These are phyloP conservation scores for Colletotrichum cuscutae DNA, from an alignment of 2,329 filamentous ascomycete genomes.

Conservation along the genomic window DNA sequence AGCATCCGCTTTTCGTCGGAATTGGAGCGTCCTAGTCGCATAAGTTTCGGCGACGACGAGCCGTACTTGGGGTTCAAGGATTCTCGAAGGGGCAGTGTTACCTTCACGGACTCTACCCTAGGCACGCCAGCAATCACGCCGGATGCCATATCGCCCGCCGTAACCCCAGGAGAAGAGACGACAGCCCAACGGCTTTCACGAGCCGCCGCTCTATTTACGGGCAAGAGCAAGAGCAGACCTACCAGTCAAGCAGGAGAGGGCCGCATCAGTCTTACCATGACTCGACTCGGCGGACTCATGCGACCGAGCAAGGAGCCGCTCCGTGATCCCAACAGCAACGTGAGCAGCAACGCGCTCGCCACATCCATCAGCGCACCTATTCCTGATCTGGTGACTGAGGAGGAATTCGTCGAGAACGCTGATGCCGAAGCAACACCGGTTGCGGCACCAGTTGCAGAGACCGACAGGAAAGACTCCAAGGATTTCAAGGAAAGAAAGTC, in stretches of 20 bases:
- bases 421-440: conserved; percentile 8
- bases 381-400: conserved; percentile 28
- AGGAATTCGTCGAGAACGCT: conserved; percentile 36
- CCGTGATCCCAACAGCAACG: conserved; percentile 42
- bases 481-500: conserved; percentile 29
- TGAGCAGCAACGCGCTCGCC: conserved; percentile 31
- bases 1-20: conserved; percentile 68
- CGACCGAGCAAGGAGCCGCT: conserved; percentile 62
- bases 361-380: conserved; percentile 26
- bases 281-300: conserved; percentile 62
- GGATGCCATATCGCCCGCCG: conserved; percentile 48
- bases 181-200: conserved; percentile 66
- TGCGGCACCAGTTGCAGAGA: conserved; percentile 10
- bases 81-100: conserved; percentile 63
- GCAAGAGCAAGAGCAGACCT: conserved; percentile 63
- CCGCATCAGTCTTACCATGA: conserved; percentile 67
- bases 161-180: conserved; percentile 61
- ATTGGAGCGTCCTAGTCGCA: conserved; percentile 58
- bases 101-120: conserved; percentile 56
- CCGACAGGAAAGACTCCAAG: conserved; percentile 36
- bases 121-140: conserved; percentile 51
- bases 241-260: conserved; percentile 68
- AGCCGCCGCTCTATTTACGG: conserved; percentile 65
- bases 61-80: conserved; percentile 46
- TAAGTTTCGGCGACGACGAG: conserved; percentile 56